Evolutionary conservation across 352 stramenopile species (phyloP), one percentile per base, ranked within the genome.

Genomic region (Thalassiosira gravida): DNA sequence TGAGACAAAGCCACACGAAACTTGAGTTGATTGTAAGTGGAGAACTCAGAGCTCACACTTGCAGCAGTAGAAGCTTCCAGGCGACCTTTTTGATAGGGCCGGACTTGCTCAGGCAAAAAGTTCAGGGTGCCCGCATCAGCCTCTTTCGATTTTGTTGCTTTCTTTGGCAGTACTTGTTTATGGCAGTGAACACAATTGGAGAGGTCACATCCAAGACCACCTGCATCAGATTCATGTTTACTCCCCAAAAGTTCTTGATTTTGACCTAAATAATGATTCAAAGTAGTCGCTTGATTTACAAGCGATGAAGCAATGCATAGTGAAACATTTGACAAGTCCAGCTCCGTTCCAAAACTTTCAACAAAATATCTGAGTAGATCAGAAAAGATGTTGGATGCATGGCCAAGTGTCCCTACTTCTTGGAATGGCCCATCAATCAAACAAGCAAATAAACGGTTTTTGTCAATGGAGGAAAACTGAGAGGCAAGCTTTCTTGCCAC

Each of bases 1-100:
- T 93, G 77, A 64, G 67, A 88, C 30, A 95, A 74, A 65, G 83
- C 82, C 11, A 93, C 25, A 11, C 90, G 72, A 61, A 87, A 86
- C 61, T 92, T 92, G 20, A 95, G 76, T 53, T 87, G 72, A 61
- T 83, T 70, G 57, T 84, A 93, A 2, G 62, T 69, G 42, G 75
- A 82, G 62, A 93, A 95, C 71, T 91, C 90, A 52, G 83, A 82
- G 65, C 80, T 92, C 18, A 78, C 58, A 72, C 46, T 82, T 42
- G 68, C 25, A 35, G 67, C 64, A 71, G 77, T 82, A 73, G 47
- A 86, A 35, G 22, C 59, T 49, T 92, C 87, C 7, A 93, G 68
- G 24, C 84, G 74, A 47, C 52, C 44, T 59, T 80, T 66, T 67
- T 82, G 67, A 83, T 85, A 92, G 5, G 78, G 64, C 47, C 81